Evolutionary conservation across 164 flowering plant species (phyloP).

Genomic region (Platanus orientalis): DNA sequence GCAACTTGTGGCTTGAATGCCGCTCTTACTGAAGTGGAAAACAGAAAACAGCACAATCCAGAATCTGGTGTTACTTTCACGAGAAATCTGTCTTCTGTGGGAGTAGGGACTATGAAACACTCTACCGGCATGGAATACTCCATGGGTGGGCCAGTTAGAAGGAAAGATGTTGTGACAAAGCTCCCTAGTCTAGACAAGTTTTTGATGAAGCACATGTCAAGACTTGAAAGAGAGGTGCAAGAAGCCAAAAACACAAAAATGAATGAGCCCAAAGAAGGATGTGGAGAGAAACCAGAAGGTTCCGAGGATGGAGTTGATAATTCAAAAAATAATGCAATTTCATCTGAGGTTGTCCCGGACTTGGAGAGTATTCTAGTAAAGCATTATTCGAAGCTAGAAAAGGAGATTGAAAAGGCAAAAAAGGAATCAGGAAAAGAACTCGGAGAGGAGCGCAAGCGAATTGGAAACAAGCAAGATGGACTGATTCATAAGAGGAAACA

Average conservation of each 20-base stretch:
- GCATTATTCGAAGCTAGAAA: constrained; percentile 59
- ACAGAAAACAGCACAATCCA: constrained; percentile 30
- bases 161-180: constrained; percentile 37
- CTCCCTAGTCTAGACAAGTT: constrained; percentile 79
- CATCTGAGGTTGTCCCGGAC: constrained; percentile 30
- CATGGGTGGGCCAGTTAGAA: constrained; percentile 21
- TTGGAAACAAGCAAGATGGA: constrained; percentile 9
- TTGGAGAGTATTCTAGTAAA: constrained; percentile 55
- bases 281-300: constrained; percentile 11
- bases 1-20: constrained; percentile 96
- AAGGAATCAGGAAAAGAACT: constrained; percentile 21
- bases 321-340: constrained; percentile 1
- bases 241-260: constrained; percentile 63
- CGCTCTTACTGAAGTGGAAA: constrained; percentile 61
- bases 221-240: constrained; percentile 75
- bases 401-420: constrained; percentile 53
- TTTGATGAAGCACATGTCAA: constrained; percentile 79
- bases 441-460: constrained; percentile 12
- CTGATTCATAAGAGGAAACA: constrained; percentile 7
- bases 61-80: constrained; percentile 17
- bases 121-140: constrained; percentile 9
- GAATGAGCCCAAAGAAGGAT: constrained; percentile 23
- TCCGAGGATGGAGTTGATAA: constrained; percentile 4
- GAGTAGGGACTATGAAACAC: constrained; percentile 13
- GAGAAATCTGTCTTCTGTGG: constrained; percentile 22